Conservation (phyloP, 805 yeast species). For the Blastobotrys parvus region DNA sequence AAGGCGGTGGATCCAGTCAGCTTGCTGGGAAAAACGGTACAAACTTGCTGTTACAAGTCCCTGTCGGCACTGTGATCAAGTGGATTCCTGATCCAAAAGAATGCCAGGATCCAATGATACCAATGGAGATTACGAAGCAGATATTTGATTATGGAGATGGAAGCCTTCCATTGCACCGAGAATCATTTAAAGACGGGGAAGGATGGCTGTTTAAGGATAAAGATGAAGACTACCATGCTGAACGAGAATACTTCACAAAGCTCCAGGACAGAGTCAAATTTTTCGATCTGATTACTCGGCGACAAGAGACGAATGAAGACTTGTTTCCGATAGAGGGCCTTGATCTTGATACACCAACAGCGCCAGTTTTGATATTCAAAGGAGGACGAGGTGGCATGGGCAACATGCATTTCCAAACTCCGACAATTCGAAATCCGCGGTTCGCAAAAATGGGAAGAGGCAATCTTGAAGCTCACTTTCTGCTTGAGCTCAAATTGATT, state of each 20-base stretch:
- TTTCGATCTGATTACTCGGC: constrained; percentile 51
- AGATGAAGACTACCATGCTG: constrained; percentile 59
- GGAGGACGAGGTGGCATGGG: constrained; percentile 97
- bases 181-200: constrained; percentile 55
- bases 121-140: constrained; percentile 2
- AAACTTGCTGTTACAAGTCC: constrained; percentile 75
- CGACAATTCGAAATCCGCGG: constrained; percentile 78
- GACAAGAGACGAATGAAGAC: constrained; percentile 55
- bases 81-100: constrained; percentile 71
- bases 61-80: constrained; percentile 79
- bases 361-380: constrained; percentile 59
- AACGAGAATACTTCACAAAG: constrained; percentile 55
- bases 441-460: constrained; percentile 75
- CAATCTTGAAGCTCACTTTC: constrained; percentile 56
- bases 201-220: constrained; percentile 88
- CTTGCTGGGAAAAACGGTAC: constrained; percentile 80
- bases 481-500: constrained; percentile 76
- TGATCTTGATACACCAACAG: constrained; percentile 54
- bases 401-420: constrained; percentile 86
- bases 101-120: constrained; percentile 19
- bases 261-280: constrained; percentile 55
- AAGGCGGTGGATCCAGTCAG: constrained; percentile 63
- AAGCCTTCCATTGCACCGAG: constrained; percentile 40
- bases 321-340: constrained; percentile 74
- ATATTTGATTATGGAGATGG: constrained; percentile 16